phyloP scores from a whole-genome alignment of 495 filamentous ascomycete genomes.

The Jackrogersella minutella region DNA sequence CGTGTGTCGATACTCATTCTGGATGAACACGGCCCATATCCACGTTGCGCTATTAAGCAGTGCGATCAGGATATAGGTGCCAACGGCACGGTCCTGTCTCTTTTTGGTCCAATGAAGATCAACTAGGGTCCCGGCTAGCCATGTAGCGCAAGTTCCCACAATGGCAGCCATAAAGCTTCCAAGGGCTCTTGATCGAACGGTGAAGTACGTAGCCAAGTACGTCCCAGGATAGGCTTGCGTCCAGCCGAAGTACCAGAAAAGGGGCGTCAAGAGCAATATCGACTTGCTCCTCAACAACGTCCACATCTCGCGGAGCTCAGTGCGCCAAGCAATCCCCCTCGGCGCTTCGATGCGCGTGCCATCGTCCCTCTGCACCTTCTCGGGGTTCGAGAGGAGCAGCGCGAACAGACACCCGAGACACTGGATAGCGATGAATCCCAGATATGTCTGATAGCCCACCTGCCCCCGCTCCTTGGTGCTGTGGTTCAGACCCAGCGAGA shows the following conservation, averaged over 20 bases:
- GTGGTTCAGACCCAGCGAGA: conserved; percentile 62
- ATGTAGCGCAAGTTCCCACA: conserved; percentile 49
- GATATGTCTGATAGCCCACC: conserved; percentile 62
- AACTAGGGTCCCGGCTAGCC: conserved; percentile 36
- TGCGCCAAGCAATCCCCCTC: conserved; percentile 46
- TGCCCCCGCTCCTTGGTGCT: conserved; percentile 56
- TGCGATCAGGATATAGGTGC: conserved; percentile 38
- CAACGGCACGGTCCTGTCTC: conserved; percentile 33
- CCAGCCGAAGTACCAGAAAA: conserved; percentile 56
- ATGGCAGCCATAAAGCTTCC: conserved; percentile 53
- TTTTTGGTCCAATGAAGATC: conserved; percentile 37
- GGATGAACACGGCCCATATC: conserved; percentile 44
- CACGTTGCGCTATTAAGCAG: conserved; percentile 41
- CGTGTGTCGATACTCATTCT: conserved; percentile 37
- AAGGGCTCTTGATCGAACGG: conserved; percentile 55
- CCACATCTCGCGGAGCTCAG: conserved; percentile 52
- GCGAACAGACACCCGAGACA: conserved; percentile 62
- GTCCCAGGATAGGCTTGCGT: conserved; percentile 56
- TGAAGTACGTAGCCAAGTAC: conserved; percentile 61
- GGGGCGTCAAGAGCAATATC: conserved; percentile 54
- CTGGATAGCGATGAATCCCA: conserved; percentile 62
- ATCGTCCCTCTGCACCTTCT: conserved; percentile 62
- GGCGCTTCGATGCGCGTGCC: conserved; percentile 54
- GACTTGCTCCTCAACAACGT: conserved; percentile 48
- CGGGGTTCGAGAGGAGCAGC: conserved; percentile 59